Percentiles rank a stretch among this genome's conserved stretches.
Conservation (phyloP, 768 basidiomycete species). For the Tremella yokohamensis region DNA sequence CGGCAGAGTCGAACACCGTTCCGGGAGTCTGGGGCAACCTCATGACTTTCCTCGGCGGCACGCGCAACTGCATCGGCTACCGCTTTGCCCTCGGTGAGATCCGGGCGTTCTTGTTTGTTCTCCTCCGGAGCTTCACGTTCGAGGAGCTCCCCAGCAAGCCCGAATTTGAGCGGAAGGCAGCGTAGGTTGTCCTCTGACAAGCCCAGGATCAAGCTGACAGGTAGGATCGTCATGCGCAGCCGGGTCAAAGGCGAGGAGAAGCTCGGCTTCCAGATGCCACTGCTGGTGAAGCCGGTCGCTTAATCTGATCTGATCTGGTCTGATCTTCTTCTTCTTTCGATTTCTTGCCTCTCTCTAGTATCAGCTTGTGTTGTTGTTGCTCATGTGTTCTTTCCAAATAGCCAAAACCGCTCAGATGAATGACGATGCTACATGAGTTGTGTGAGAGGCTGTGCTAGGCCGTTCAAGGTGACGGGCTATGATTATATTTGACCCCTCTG, state of each 20-base stretch:
- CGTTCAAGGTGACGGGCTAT: too few relatives aligned
- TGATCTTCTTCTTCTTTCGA: too few relatives aligned
- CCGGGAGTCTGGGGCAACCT: constrained; percentile 50
- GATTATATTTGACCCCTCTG: constrained; percentile 38
- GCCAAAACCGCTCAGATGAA: not conserved
- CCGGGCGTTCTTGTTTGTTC: constrained; percentile 48
- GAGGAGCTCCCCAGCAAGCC: constrained; percentile 40
- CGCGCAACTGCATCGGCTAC: constrained; percentile 48
- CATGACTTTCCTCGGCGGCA: constrained; percentile 49
- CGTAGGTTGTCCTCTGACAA: constrained; percentile 30
- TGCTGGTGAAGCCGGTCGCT: constrained; percentile 35
- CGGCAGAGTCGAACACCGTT: constrained; percentile 24
- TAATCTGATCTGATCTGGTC: not conserved
- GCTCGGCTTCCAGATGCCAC: constrained; percentile 49
- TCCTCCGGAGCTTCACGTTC: constrained; percentile 48
- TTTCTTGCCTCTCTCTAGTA: too few relatives aligned
- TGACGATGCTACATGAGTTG: not conserved
- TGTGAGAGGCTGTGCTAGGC: not conserved
- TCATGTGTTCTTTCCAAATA: too few relatives aligned
- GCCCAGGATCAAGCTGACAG: not conserved
- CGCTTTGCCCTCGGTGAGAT: constrained; percentile 51
- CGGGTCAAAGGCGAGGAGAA: constrained; percentile 38
- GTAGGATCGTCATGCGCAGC: constrained; percentile 46
- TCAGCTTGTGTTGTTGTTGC: too few relatives aligned
- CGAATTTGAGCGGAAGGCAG: constrained; percentile 41